Percentiles rank a stretch among this genome's conserved stretches.
These are phyloP conservation scores for Cercospora citrullina DNA, from an alignment of 2,329 filamentous ascomycete species.

Conservation along the genomic window DNA sequence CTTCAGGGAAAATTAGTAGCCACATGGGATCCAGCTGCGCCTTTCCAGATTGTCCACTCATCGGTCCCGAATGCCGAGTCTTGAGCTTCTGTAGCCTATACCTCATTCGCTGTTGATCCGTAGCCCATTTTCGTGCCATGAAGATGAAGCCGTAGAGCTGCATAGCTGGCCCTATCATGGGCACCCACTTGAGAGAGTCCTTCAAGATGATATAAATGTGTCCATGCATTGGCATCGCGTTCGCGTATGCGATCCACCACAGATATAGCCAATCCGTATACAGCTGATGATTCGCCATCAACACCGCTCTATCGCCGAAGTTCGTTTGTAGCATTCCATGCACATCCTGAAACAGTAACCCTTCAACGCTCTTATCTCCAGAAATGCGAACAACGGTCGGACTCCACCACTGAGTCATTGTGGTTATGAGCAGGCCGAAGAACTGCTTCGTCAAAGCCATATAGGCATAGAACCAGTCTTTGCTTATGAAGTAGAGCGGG, in stretches of 20 bases:
- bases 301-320: slow-evolving; percentile 76
- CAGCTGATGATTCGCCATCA: slow-evolving; percentile 82
- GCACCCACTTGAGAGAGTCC: slow-evolving; percentile 79
- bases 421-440: slow-evolving; percentile 73
- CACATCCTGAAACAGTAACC: slow-evolving; percentile 66
- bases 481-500: slow-evolving; percentile 72
- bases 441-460: slow-evolving; percentile 84
- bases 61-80: slow-evolving; percentile 42
- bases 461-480: slow-evolving; percentile 76
- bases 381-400: slow-evolving; percentile 78
- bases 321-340: slow-evolving; percentile 72
- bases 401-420: slow-evolving; percentile 82
- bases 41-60: slow-evolving; percentile 37
- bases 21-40: slow-evolving; percentile 67
- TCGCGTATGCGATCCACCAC: slow-evolving; percentile 87
- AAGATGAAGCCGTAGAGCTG: slow-evolving; percentile 88
- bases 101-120: slow-evolving; percentile 71
- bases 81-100: slow-evolving; percentile 74
- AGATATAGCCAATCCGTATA: slow-evolving; percentile 83
- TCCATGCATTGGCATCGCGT: slow-evolving; percentile 66
- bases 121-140: slow-evolving; percentile 86
- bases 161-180: slow-evolving; percentile 80
- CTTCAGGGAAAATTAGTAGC: slow-evolving; percentile 84
- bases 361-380: slow-evolving; percentile 75
- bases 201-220: slow-evolving; percentile 90